These are phyloP conservation scores for Thalassiosira allenii DNA, from an alignment of 352 stramenopile genomes.

Conservation along the genomic window DNA sequence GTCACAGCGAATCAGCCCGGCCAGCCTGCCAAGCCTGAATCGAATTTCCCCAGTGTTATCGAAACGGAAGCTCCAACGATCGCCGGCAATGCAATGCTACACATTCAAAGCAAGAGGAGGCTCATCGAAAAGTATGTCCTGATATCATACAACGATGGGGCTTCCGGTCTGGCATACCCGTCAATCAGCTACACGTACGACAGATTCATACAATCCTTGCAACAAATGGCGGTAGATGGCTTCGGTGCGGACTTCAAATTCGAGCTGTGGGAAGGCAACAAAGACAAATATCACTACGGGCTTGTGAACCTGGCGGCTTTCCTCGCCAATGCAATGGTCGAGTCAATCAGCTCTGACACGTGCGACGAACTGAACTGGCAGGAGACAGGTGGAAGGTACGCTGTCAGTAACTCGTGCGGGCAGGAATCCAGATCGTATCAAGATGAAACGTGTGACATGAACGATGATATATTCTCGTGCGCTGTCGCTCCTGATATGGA, in stretches of 20 bases:
- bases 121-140: conserved; percentile 39
- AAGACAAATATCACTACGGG: conserved; percentile 19
- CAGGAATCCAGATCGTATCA: conserved; percentile 56
- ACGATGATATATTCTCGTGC: conserved; percentile 40
- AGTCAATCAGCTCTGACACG: conserved; percentile 50
- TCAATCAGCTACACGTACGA: conserved; percentile 41
- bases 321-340: conserved; percentile 56
- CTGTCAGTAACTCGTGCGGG: conserved; percentile 55
- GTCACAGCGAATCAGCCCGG: not conserved
- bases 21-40: not conserved
- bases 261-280: conserved; percentile 21
- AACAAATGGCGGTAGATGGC: conserved; percentile 28
- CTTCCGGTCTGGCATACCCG: conserved; percentile 24
- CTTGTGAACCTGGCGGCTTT: conserved; percentile 55
- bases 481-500: conserved; percentile 45
- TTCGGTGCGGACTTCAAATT: conserved; percentile 26
- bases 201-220: conserved; percentile 6
- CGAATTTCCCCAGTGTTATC: not conserved
- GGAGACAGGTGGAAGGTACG: conserved; percentile 40
- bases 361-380: conserved; percentile 57
- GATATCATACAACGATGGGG: conserved; percentile 7
- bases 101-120: conserved; percentile 4
- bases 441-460: conserved; percentile 41
- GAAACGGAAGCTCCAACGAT: not conserved
- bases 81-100: not conserved